Evolutionary conservation across 148 eudicot genomes (phyloP).

Genomic region (Persicaria tinctoria): DNA sequence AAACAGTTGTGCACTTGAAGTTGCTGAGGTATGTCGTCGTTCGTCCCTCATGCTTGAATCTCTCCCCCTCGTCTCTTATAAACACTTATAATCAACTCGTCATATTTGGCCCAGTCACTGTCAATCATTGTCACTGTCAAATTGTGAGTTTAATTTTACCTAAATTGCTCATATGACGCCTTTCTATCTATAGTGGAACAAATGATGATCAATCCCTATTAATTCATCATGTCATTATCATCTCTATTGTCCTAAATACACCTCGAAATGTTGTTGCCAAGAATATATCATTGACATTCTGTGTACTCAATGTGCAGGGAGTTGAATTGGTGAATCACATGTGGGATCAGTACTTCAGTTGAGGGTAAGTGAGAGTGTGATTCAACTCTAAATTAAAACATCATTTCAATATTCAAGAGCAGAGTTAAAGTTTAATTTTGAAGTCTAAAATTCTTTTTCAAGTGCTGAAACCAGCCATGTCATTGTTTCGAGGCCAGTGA

Average conservation of each 20-base stretch:
- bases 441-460: not conserved
- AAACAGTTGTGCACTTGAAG: too few relatives aligned
- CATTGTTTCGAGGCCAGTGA: not conserved
- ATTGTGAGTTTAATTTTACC: not conserved
- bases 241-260: not conserved
- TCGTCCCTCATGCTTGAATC: too few relatives aligned
- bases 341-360: constrained; percentile 97
- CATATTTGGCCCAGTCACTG: not conserved
- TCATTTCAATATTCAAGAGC: not conserved
- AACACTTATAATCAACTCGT: too few relatives aligned
- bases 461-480: not conserved
- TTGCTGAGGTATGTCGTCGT: too few relatives aligned
- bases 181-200: not conserved
- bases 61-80: too few relatives aligned
- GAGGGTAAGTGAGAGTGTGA: constrained; percentile 44
- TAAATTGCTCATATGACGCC: not conserved
- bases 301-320: constrained; percentile 38
- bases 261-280: not conserved
- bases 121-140: not conserved
- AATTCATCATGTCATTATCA: not conserved
- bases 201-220: not conserved
- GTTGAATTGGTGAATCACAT: constrained; percentile 80
- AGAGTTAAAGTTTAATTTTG: not conserved
- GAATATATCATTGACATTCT: not conserved
- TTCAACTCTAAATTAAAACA: not conserved